These are phyloP conservation scores for Linum trigynum DNA, from an alignment of 345 rosid genomes.

Conservation along the genomic window DNA sequence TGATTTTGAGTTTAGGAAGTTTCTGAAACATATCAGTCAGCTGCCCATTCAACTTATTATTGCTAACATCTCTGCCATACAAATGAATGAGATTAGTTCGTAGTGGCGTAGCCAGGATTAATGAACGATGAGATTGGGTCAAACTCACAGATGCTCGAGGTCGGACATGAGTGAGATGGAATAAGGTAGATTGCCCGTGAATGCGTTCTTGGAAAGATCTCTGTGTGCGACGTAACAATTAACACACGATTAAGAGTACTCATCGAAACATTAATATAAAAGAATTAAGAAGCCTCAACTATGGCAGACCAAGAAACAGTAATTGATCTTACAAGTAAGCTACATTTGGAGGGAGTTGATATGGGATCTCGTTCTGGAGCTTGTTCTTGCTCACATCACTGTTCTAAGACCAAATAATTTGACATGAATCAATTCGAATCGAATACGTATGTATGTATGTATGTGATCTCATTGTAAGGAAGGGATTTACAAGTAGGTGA, in stretches of 20 bases:
- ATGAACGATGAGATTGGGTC: background rate
- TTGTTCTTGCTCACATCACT: conserved; percentile 92
- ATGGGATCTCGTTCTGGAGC: conserved; percentile 66
- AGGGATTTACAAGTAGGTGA: conserved; percentile 60
- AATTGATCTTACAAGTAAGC: conserved; percentile 43
- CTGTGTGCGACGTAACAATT: conserved; percentile 22
- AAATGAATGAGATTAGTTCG: too few species aligned
- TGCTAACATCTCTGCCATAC: conserved; percentile 49
- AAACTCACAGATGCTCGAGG: conserved; percentile 56
- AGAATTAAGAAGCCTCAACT: background rate
- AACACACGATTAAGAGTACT: conserved; percentile 12
- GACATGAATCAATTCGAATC: background rate
- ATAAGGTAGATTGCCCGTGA: conserved; percentile 75
- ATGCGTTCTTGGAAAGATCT: conserved; percentile 67
- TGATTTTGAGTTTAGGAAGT: conserved; percentile 48
- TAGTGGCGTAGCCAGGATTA: too few species aligned
- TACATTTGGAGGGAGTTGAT: conserved; percentile 86
- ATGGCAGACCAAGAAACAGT: background rate
- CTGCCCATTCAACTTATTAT: conserved; percentile 66
- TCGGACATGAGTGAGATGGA: conserved; percentile 73
- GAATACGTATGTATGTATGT: background rate
- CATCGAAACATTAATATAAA: conserved; percentile 1
- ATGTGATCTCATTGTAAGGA: background rate
- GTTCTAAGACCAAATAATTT: conserved; percentile 37
- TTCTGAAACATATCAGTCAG: conserved; percentile 78